Conservation (phyloP, 352 stramenopile genomes). For the Pythium oligandrum region DNA sequence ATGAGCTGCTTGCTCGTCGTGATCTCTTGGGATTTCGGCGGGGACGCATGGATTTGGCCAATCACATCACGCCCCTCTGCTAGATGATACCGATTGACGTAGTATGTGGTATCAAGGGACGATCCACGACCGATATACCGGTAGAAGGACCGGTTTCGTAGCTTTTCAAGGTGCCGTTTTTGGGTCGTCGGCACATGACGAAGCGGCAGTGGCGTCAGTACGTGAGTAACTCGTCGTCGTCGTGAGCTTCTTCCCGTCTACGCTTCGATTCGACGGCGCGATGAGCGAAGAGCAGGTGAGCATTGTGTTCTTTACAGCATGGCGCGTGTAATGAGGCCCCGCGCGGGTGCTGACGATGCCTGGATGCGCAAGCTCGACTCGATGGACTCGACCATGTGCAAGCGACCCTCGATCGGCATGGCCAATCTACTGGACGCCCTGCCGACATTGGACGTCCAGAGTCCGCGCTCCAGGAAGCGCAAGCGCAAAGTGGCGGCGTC, state of each 20-base stretch:
- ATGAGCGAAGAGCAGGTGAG: too few relatives aligned
- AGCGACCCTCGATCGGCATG: slow-evolving; percentile 18
- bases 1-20: slow-evolving; percentile 2
- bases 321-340: too few relatives aligned
- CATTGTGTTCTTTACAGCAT: too few relatives aligned
- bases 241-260: too few relatives aligned
- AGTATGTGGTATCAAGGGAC: too few relatives aligned
- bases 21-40: slow-evolving; percentile 9
- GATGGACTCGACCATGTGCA: slow-evolving; percentile 4
- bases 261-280: too few relatives aligned
- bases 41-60: slow-evolving; percentile 15
- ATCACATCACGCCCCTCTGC: slow-evolving; percentile 11
- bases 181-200: too few relatives aligned
- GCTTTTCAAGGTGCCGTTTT: too few relatives aligned
- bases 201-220: too few relatives aligned
- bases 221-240: too few relatives aligned
- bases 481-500: slow-evolving; percentile 5
- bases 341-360: too few relatives aligned
- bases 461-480: slow-evolving; percentile 1
- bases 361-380: neutral
- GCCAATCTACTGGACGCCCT: slow-evolving; percentile 17
- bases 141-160: slow-evolving; percentile 1
- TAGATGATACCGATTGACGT: too few relatives aligned
- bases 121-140: slow-evolving; percentile 1
- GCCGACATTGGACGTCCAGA: slow-evolving; percentile 4